Evolutionary conservation across 768 basidiomycete species (phyloP), one percentile per base, ranked within the genome.

Genomic region (Lenzites betulinus): DNA sequence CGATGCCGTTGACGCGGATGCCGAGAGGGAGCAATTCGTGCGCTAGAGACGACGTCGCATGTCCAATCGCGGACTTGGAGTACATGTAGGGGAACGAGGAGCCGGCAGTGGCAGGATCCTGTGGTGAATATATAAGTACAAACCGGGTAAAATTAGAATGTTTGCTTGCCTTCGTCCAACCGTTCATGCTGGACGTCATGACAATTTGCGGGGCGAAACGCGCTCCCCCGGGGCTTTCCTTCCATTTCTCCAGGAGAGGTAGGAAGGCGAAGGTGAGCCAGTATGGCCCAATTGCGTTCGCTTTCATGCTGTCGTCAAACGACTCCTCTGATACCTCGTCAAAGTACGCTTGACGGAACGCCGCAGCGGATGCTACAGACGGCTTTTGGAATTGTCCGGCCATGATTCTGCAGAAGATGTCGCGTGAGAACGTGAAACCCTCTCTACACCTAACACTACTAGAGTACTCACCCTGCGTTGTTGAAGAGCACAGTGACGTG

Each of bases 231-330:
- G 66, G 68, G 46, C 64, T 69, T 39, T 68, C 68, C 65, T 79
- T 78, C 77, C 80, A 78, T 54, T 77, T 78, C 63, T 80, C 79
- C 6, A 83, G 72, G 0, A 85, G 71, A 7, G 81, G 82, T 3
- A 85, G 72, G 71, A 83, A 82, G n/a, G 83, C 82, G 63, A 83
- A 80, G 0, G 82, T 78, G 20, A 83, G 72, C 79, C 83, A 85
- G 68, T 82, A 83, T 6, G 82, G 79, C 0, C 77, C 79, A 11
- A 78, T 72, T 0, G 78, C 75, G 62, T 80, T 81, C 18, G 78
- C 77, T 57, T 70, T 69, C 28, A 76, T 47, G 16, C 64, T 65
- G 46, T 77, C 70, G 58, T 73, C 66, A 58, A 81, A 81, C 16
- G 71, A 65, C 4, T 77, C 73, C 38, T 77, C 70, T 5, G 74